Conservation (phyloP, 2,329 filamentous ascomycete species). For the Dactylellina sp. region DNA sequence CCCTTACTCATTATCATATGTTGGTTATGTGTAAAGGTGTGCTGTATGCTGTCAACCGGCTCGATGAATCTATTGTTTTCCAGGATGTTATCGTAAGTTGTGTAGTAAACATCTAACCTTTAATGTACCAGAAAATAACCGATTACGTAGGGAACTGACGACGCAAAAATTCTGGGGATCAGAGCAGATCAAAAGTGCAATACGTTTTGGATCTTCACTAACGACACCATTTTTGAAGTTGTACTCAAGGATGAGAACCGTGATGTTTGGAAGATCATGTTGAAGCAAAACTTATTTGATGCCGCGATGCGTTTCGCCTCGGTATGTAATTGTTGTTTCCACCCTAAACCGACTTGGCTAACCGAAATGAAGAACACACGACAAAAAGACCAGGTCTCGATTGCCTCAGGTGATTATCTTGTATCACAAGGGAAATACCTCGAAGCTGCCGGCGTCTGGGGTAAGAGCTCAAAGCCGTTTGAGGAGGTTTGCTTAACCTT, state of each 20-base stretch:
- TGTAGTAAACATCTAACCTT: too few relatives aligned
- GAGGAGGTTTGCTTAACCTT: conserved; percentile 93
- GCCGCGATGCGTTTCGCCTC: conserved; percentile 83
- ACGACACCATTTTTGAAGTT: conserved; percentile 91
- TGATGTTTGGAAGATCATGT: conserved; percentile 94
- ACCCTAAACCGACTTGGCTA: neutral
- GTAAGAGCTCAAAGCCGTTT: conserved; percentile 95
- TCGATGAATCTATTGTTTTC: conserved; percentile 86
- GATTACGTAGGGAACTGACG: conserved; percentile 68
- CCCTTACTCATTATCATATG: conserved; percentile 93
- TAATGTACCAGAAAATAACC: neutral
- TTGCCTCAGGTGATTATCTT: conserved; percentile 89
- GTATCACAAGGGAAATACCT: conserved; percentile 82
- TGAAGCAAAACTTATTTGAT: conserved; percentile 87
- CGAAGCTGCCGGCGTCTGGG: conserved; percentile 90
- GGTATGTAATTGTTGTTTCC: conserved; percentile 9
- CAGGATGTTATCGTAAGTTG: conserved; percentile 79
- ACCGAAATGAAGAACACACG: conserved; percentile 67
- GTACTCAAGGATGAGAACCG: conserved; percentile 89
- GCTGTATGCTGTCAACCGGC: conserved; percentile 84
- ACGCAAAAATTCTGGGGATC: conserved; percentile 83
- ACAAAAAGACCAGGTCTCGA: conserved; percentile 91
- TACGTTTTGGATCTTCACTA: conserved; percentile 96
- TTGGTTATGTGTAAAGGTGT: conserved; percentile 83
- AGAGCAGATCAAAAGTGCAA: conserved; percentile 92